Evolutionary conservation across 768 basidiomycete species (phyloP).

Genomic region (Lactarius hengduanensis): DNA sequence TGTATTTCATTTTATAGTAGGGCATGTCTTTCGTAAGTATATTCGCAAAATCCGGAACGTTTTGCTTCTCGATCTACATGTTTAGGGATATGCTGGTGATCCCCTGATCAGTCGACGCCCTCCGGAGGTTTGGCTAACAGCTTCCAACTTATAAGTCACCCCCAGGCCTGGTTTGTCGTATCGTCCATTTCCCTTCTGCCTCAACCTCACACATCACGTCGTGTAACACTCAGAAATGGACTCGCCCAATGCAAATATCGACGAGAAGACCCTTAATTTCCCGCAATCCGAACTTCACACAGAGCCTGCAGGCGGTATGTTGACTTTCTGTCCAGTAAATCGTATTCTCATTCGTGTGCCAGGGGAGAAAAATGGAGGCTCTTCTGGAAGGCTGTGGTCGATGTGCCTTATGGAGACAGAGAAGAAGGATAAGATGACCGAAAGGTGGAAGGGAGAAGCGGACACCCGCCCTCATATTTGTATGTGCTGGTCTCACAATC

Average conservation of each 20-base stretch:
- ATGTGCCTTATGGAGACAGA: conserved; percentile 13
- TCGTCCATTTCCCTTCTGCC: not conserved
- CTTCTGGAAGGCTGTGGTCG: conserved; percentile 6
- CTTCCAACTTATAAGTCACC: not conserved
- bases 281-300: not conserved
- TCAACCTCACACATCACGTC: not conserved
- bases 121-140: not conserved
- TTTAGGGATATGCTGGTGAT: too few species aligned
- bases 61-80: too few species aligned
- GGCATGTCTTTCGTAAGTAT: too few species aligned
- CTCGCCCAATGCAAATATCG: not conserved
- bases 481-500: not conserved
- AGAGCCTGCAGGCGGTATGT: not conserved
- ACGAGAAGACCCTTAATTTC: not conserved
- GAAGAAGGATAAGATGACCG: conserved; percentile 5
- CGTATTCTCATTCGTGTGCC: not conserved
- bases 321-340: too few species aligned
- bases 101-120: too few species aligned
- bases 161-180: not conserved
- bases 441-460: conserved; percentile 11
- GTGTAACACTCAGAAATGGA: not conserved
- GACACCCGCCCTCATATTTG: conserved; percentile 15
- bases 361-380: not conserved
- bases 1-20: too few species aligned
- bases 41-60: too few species aligned